Evolutionary conservation across 192 early-diverging fungal genomes (phyloP).

Genomic region (Coemansia sp.): DNA sequence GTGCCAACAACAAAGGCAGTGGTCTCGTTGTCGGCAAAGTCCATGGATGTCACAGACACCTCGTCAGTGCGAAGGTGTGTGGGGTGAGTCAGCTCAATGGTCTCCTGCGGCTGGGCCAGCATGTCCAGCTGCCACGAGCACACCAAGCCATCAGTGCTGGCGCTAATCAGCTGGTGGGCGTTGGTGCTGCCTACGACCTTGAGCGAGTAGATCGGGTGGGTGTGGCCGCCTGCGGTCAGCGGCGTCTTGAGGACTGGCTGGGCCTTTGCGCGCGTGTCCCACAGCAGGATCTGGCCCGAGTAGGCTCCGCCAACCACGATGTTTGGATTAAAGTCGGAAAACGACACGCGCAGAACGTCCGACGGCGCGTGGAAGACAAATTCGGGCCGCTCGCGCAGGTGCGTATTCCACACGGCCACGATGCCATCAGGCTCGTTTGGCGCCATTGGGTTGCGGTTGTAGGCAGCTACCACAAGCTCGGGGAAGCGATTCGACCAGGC

Average conservation of each 20-base stretch:
- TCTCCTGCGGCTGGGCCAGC: slow-evolving; percentile 95
- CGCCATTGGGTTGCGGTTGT: slow-evolving; percentile 87
- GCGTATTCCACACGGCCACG: slow-evolving; percentile 93
- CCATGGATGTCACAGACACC: slow-evolving; percentile 88
- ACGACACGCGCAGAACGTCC: slow-evolving; percentile 84
- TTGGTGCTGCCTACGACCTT: slow-evolving; percentile 93
- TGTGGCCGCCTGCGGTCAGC: slow-evolving; percentile 90
- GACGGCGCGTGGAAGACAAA: slow-evolving; percentile 94
- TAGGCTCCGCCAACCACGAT: slow-evolving; percentile 94
- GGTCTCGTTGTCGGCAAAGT: slow-evolving; percentile 92
- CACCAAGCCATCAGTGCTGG: slow-evolving; percentile 93
- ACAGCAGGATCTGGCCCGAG: slow-evolving; percentile 96
- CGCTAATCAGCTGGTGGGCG: slow-evolving; percentile 90
- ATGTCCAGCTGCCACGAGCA: slow-evolving; percentile 98
- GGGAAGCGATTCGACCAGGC: slow-evolving; percentile 90
- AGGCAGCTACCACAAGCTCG: slow-evolving; percentile 86
- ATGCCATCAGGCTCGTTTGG: slow-evolving; percentile 92
- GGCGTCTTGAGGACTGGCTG: slow-evolving; percentile 92
- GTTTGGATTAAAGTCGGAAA: slow-evolving; percentile 93
- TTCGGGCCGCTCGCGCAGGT: slow-evolving; percentile 87
- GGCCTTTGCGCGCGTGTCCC: slow-evolving; percentile 94
- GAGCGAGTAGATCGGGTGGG: slow-evolving; percentile 93
- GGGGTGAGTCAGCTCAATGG: slow-evolving; percentile 75
- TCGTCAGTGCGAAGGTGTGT: slow-evolving; percentile 86
- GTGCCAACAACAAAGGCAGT: slow-evolving; percentile 94